Conservation (phyloP, 2,329 filamentous ascomycete species). For the Aspergillus niger region DNA sequence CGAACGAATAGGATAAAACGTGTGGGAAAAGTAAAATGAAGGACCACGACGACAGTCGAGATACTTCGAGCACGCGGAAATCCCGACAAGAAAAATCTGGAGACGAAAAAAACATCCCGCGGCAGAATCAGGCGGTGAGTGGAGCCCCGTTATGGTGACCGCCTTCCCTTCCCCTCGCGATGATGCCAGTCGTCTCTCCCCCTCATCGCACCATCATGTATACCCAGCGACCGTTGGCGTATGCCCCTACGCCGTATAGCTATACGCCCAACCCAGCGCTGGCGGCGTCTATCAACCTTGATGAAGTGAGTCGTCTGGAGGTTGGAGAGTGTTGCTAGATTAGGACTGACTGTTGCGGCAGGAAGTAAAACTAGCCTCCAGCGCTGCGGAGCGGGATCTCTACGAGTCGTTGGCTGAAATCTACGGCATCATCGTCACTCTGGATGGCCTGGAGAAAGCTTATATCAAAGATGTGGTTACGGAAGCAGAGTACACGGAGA, state of each 20-base stretch:
- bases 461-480: conserved; percentile 94
- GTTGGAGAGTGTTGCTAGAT: conserved; percentile 10
- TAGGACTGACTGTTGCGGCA: conserved; percentile 43
- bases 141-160: conserved; percentile 26
- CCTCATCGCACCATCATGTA: conserved; percentile 35
- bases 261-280: conserved; percentile 84
- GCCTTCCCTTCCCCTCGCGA: conserved; percentile 24
- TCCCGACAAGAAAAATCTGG: conserved; percentile 13
- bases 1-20: conserved; percentile 12
- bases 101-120: conserved; percentile 33
- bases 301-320: conserved; percentile 64
- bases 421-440: conserved; percentile 94
- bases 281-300: conserved; percentile 87
- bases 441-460: conserved; percentile 94
- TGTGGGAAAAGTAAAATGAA: conserved; percentile 11
- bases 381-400: conserved; percentile 83
- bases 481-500: conserved; percentile 92
- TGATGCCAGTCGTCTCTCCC: conserved; percentile 2
- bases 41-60: conserved; percentile 6
- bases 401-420: conserved; percentile 96
- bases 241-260: conserved; percentile 87
- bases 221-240: conserved; percentile 64
- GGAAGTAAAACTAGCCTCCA: conserved; percentile 91
- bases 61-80: neutral
- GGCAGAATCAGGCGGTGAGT: conserved; percentile 33